Evolutionary conservation across 352 stramenopile species (phyloP), one percentile per base, ranked within the genome.

Genomic region (Peronospora destructor): DNA sequence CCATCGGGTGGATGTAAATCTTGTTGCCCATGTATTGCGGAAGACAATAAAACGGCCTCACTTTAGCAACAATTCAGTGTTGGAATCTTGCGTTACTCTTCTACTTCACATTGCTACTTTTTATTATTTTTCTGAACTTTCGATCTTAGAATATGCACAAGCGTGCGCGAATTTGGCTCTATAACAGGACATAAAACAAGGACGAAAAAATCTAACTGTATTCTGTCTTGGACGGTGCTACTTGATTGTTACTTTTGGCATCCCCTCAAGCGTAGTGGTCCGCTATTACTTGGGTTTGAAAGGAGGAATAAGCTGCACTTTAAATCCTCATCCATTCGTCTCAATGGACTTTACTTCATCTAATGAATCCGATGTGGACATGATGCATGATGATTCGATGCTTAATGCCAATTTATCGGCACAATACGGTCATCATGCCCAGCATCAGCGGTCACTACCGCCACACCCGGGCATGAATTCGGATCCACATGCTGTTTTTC

Each of bases 321-420:
- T n/a, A 9, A 21, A 1, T 3, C 19, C 19, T 21, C 12, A 35
- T 12, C 30, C 14, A 43, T 23, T 16, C 21, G 13, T 16, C 25
- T 2, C 26, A 16, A 87, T 87, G 72, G 73, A 87, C 33, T 87
- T 83, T 50, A 57, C 66, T 12, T 29, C 64, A 23, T 56, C 71
- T 2, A 71, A 71, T 34, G 76, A 87, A 21, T 60, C 62, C 37
- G 76, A 87, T 39, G 76, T 87, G 40, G 72, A 87, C 45, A 87
- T 87, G 76, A 85, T 87, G 70, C 72, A 84, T 45, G 73, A 85
- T 38, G 65, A 84, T 53, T 61, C 67, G 32, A 64, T 85, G 62
- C 59, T 87, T 2, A 59, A 60, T 40, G 64, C 68, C 35, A 76
- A 82, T 49, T 42, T 82, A 34, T 64, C 65, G 21, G 65, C 62